Percentiles rank a stretch among this genome's conserved stretches.
Evolutionary conservation across 768 basidiomycete species (phyloP).

Genomic region (Podaxis mareebaensis): DNA sequence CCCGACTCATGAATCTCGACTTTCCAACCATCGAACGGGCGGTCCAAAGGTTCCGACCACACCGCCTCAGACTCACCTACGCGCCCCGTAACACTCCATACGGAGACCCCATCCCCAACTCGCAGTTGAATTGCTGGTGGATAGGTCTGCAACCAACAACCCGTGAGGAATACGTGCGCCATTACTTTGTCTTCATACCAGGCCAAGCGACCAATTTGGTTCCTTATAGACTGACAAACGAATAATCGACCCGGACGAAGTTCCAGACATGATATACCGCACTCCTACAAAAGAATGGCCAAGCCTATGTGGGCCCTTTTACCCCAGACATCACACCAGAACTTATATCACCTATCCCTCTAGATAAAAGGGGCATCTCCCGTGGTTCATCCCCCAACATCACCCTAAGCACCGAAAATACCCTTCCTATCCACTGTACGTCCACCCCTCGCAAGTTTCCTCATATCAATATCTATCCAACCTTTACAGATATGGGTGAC

Average conservation of each 20-base stretch:
- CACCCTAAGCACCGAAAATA: neutral
- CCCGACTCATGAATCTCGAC: constrained; percentile 37
- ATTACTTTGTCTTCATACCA: neutral
- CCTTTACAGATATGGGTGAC: constrained; percentile 2
- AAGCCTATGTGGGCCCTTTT: constrained; percentile 1
- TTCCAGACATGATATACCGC: constrained; percentile 4
- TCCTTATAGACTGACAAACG: neutral
- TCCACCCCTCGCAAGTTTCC: neutral
- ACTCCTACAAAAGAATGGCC: constrained; percentile 1
- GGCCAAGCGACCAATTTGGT: neutral
- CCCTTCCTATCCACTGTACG: constrained; percentile 6
- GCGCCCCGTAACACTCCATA: constrained; percentile 10
- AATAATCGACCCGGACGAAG: neutral
- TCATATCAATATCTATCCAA: neutral
- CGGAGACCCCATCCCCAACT: neutral
- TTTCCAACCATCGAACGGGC: constrained; percentile 65
- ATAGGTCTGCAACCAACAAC: neutral
- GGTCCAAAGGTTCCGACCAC: constrained; percentile 68
- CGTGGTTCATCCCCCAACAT: neutral
- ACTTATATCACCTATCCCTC: neutral
- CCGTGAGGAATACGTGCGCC: neutral
- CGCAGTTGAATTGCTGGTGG: constrained; percentile 11
- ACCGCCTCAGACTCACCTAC: constrained; percentile 48
- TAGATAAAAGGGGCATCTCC: neutral
- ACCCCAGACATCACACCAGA: too few relatives aligned